Conservation (phyloP, 140 eudicot genomes). For the Anethum foeniculum region DNA sequence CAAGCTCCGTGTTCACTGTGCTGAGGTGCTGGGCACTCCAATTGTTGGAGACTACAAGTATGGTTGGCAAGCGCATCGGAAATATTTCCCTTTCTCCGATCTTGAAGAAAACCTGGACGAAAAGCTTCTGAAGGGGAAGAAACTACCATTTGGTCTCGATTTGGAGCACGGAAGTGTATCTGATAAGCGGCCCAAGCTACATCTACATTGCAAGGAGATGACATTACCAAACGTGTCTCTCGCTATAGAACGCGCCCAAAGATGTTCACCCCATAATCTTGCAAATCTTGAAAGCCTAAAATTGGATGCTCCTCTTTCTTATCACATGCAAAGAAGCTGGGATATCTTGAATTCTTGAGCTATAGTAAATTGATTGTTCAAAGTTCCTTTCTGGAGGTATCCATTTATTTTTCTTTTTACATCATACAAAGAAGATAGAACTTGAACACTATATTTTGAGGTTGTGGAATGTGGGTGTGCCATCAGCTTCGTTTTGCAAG, state of each 20-base stretch:
- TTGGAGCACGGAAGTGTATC: constrained; percentile 60
- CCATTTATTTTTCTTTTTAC: neutral
- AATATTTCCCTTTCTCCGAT: constrained; percentile 24
- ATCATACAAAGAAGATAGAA: neutral
- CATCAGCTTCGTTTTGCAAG: neutral
- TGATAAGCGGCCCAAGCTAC: constrained; percentile 65
- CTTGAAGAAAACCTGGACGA: constrained; percentile 17
- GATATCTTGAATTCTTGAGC: constrained; percentile 47
- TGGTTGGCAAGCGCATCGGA: constrained; percentile 94
- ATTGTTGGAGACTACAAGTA: constrained; percentile 97
- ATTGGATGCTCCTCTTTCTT: constrained; percentile 69
- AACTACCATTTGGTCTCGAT: constrained; percentile 43
- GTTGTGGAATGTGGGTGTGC: neutral
- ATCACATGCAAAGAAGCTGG: constrained; percentile 96
- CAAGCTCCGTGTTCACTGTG: constrained; percentile 93
- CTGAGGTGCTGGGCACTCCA: constrained; percentile 93
- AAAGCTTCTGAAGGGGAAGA: constrained; percentile 18
- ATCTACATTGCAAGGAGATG: constrained; percentile 90
- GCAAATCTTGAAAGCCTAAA: constrained; percentile 39
- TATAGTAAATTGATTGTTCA: neutral
- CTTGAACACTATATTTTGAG: neutral
- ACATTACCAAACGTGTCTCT: constrained; percentile 56
- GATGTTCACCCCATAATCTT: constrained; percentile 35
- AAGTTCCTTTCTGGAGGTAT: neutral
- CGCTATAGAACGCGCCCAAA: constrained; percentile 37